Conservation (phyloP, 2,329 filamentous ascomycete genomes). For the Diaporthe citriasiana region DNA sequence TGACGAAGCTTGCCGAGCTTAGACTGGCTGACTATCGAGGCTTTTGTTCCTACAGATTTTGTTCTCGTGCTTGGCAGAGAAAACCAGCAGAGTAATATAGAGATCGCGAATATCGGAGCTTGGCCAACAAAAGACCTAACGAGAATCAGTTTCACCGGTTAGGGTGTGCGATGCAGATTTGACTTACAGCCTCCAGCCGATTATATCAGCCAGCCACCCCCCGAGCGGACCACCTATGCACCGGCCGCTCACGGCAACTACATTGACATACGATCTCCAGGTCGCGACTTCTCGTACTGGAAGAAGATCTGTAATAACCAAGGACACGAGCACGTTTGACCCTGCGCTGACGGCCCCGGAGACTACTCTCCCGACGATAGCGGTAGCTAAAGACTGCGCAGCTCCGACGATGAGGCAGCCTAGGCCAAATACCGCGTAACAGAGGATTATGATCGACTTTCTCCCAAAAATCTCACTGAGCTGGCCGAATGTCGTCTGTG, state of each 20-base stretch:
- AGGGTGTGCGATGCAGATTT: background rate
- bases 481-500: conserved; percentile 69
- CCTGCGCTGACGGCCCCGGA: conserved; percentile 67
- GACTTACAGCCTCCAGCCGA: conserved; percentile 75
- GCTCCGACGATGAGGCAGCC: conserved; percentile 59
- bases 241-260: conserved; percentile 65
- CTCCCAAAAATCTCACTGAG: conserved; percentile 71
- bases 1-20: conserved; percentile 58
- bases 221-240: conserved; percentile 69
- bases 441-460: conserved; percentile 62
- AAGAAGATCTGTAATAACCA: conserved; percentile 67
- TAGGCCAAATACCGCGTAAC: conserved; percentile 64
- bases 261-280: conserved; percentile 68
- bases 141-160: background rate
- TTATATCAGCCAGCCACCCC: conserved; percentile 71
- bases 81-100: conserved; percentile 56
- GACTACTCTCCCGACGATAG: conserved; percentile 65
- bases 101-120: conserved; percentile 66
- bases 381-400: conserved; percentile 61
- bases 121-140: conserved; percentile 69
- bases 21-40: conserved; percentile 40
- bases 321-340: conserved; percentile 63
- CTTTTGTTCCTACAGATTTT: conserved; percentile 26
- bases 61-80: conserved; percentile 52
- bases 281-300: conserved; percentile 66